Percentiles rank a stretch among this genome's conserved stretches.
Conservation (phyloP, 2,329 filamentous ascomycete genomes). For the Tolypocladium ophioglossoides region DNA sequence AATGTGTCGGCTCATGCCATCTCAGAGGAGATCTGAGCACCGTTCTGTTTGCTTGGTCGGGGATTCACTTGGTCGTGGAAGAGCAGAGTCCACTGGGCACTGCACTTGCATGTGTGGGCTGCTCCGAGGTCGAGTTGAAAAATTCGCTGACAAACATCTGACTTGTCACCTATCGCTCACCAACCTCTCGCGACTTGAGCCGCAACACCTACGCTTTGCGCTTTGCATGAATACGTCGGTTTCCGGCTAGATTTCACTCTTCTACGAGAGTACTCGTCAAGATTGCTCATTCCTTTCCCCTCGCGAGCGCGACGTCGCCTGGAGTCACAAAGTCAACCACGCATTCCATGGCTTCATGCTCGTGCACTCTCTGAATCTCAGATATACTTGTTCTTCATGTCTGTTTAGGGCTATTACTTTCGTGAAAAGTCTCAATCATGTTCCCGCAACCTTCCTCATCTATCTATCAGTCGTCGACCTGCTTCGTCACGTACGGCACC, state of each 20-base stretch:
- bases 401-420: neutral
- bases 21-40: neutral
- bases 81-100: neutral
- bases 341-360: neutral
- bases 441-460: constrained; percentile 32
- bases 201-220: neutral
- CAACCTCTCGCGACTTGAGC: neutral
- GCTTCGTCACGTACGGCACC: constrained; percentile 59
- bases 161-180: neutral
- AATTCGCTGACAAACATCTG: neutral
- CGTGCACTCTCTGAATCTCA: neutral
- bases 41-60: neutral
- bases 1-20: neutral
- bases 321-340: neutral
- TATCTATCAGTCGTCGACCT: constrained; percentile 52
- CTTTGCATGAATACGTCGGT: neutral
- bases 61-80: neutral
- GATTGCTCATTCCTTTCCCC: neutral
- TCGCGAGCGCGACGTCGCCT: neutral
- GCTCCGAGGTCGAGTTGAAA: neutral
- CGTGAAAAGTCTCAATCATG: constrained; percentile 21
- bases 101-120: neutral
- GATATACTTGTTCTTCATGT: neutral
- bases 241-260: neutral
- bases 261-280: neutral